Conservation (phyloP, 2,329 filamentous ascomycete species). For the Botryotinia calthae region DNA sequence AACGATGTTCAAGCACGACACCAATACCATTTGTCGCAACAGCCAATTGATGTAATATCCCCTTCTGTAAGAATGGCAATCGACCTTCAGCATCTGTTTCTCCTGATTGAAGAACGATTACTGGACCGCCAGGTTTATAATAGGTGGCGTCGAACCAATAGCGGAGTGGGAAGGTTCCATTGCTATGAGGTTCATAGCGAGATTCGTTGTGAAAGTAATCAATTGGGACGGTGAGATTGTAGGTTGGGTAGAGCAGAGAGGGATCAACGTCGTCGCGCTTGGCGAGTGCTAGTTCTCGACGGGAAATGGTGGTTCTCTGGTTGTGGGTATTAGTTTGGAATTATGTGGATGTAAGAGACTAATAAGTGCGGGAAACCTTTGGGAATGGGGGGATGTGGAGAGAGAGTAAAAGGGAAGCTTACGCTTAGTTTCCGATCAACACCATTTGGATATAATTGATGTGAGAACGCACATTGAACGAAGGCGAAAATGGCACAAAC, state of each 20-base stretch:
- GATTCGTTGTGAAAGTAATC: conserved; percentile 84
- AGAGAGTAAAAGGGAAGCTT: neutral
- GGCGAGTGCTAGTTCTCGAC: conserved; percentile 14
- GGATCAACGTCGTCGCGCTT: conserved; percentile 30
- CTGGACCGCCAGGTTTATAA: conserved; percentile 75
- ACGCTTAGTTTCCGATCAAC: conserved; percentile 3
- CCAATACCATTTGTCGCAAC: conserved; percentile 71
- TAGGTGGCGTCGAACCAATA: conserved; percentile 81
- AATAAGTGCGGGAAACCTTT: too few relatives aligned
- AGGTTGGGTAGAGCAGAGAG: conserved; percentile 36
- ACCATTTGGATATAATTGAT: neutral
- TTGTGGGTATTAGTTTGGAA: neutral
- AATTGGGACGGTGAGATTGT: conserved; percentile 46
- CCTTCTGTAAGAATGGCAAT: conserved; percentile 71
- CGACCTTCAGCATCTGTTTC: conserved; percentile 64
- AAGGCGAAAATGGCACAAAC: neutral
- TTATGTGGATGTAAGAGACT: neutral
- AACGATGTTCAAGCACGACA: conserved; percentile 81
- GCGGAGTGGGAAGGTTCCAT: conserved; percentile 65
- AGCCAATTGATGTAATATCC: conserved; percentile 69
- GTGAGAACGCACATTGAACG: conserved; percentile 1
- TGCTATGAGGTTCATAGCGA: conserved; percentile 71
- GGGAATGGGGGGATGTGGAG: neutral
- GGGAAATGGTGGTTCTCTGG: conserved; percentile 31
- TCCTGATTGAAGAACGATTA: conserved; percentile 73